A percentile compares a stretch with the other conserved stretches of the same genome.
These are phyloP conservation scores for Nakazawaea peltata DNA, from an alignment of 805 yeast genomes.

Conservation along the genomic window DNA sequence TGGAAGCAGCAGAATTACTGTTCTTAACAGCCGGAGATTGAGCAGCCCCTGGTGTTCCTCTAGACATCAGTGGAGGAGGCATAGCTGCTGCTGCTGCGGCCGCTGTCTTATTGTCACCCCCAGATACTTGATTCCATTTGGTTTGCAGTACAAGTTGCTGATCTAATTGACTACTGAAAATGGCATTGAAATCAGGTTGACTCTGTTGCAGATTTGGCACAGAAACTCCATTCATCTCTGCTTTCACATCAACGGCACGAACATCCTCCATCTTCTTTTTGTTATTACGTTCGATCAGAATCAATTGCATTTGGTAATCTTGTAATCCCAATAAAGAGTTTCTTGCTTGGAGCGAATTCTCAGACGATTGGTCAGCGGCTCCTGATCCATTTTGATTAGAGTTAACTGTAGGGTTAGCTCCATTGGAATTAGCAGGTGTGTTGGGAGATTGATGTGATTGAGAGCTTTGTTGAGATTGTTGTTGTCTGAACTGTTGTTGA, in stretches of 20 bases:
- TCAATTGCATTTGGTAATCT: slow-evolving; percentile 75
- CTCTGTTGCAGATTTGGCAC: slow-evolving; percentile 10
- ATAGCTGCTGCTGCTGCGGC: slow-evolving; percentile 12
- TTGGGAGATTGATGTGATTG: no score
- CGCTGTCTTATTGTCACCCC: no score
- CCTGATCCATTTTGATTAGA: background rate
- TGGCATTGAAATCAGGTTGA: slow-evolving; percentile 11
- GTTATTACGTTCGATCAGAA: slow-evolving; percentile 69
- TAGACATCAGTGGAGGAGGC: slow-evolving; percentile 20
- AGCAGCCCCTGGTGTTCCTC: slow-evolving; percentile 14
- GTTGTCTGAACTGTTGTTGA: slow-evolving; percentile 8
- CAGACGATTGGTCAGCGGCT: background rate
- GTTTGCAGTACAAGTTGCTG: no score
- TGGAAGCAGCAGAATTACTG: slow-evolving; percentile 8
- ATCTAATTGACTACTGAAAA: no score
- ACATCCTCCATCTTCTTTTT: slow-evolving; percentile 56
- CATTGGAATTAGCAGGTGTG: no score
- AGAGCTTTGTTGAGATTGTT: slow-evolving; percentile 9
- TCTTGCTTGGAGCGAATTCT: slow-evolving; percentile 5
- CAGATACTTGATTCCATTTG: background rate
- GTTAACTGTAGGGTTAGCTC: no score
- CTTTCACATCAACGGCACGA: slow-evolving; percentile 25
- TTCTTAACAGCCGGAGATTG: slow-evolving; percentile 13
- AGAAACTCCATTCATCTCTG: slow-evolving; percentile 4
- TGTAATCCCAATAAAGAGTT: slow-evolving; percentile 28